Conservation (phyloP, 2,329 filamentous ascomycete species). For the Ilyonectria robusta region DNA sequence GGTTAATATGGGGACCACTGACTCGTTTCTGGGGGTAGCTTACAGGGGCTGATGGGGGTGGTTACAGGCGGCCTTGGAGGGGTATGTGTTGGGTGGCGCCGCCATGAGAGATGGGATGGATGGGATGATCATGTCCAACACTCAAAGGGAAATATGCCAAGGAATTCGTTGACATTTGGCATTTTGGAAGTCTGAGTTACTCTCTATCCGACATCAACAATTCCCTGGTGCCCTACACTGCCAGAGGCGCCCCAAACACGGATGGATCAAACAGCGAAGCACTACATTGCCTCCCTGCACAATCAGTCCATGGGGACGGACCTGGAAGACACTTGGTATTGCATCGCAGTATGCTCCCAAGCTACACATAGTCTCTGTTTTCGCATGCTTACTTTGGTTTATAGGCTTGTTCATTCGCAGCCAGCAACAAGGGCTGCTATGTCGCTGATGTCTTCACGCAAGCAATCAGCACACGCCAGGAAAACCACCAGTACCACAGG, state of each 20-base stretch:
- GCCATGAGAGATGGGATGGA: neutral
- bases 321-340: constrained; percentile 36
- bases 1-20: constrained; percentile 20
- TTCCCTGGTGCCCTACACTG: neutral
- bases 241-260: neutral
- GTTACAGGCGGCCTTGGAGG: neutral
- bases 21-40: constrained; percentile 9
- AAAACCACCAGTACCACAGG: constrained; percentile 30
- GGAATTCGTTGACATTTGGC: neutral
- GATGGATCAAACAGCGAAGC: constrained; percentile 27
- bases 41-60: neutral
- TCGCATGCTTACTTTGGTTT: neutral
- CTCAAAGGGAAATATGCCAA: neutral
- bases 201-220: no score
- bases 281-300: constrained; percentile 28
- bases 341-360: constrained; percentile 25
- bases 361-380: neutral
- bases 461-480: constrained; percentile 13
- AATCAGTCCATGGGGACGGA: constrained; percentile 13
- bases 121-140: neutral
- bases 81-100: neutral
- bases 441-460: constrained; percentile 35
- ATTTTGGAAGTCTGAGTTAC: neutral
- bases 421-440: constrained; percentile 36
- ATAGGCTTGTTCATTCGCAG: constrained; percentile 35